These are phyloP conservation scores for Entonaema liquescens DNA, from an alignment of 495 filamentous ascomycete species.

Conservation along the genomic window DNA sequence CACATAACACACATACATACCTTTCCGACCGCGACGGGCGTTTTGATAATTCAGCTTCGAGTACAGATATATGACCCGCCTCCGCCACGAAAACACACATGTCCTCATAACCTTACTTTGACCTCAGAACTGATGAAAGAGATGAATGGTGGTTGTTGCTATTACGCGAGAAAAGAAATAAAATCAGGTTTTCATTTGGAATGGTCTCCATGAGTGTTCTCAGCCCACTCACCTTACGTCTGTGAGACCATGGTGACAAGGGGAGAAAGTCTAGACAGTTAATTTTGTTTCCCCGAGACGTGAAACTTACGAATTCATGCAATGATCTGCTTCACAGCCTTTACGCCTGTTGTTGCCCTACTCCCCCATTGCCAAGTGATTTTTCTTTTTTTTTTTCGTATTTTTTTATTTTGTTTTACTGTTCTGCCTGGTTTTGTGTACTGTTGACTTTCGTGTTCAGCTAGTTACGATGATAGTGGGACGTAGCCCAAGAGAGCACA, in stretches of 20 bases:
- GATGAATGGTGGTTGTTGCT: conserved; percentile 42
- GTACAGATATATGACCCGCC: conserved; percentile 38
- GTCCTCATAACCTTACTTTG: conserved; percentile 28
- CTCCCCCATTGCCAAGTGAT: not conserved
- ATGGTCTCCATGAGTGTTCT: conserved; percentile 40
- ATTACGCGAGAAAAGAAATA: conserved; percentile 49
- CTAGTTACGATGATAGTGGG: not conserved
- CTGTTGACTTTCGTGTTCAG: not conserved
- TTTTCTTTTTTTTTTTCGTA: not conserved
- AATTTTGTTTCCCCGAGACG: conserved; percentile 47
- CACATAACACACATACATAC: conserved; percentile 7
- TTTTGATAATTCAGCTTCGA: conserved; percentile 37
- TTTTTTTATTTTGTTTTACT: not conserved
- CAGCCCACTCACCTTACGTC: conserved; percentile 14
- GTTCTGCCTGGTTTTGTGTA: not conserved
- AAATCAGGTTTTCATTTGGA: conserved; percentile 51
- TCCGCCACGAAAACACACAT: conserved; percentile 21
- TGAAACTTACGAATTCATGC: conserved; percentile 44
- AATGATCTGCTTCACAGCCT: conserved; percentile 38
- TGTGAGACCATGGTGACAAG: conserved; percentile 37
- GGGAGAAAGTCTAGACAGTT: conserved; percentile 47
- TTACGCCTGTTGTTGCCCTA: conserved; percentile 4
- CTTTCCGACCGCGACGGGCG: conserved; percentile 32
- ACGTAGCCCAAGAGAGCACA: conserved; percentile 1
- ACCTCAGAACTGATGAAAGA: conserved; percentile 33